These are phyloP conservation scores for Pichia gijzeniarum DNA, from an alignment of 805 yeast genomes.

Conservation along the genomic window DNA sequence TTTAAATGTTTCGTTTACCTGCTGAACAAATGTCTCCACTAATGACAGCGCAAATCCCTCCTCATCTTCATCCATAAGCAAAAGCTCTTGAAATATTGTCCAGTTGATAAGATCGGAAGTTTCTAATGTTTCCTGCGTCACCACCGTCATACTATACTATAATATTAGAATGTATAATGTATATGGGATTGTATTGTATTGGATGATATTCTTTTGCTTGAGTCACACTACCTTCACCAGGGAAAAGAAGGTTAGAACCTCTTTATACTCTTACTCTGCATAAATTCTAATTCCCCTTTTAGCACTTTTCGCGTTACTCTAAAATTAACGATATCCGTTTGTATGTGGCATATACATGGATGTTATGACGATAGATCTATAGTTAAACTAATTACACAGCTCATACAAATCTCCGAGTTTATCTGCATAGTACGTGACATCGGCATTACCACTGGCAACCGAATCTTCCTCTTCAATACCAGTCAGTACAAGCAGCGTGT, in stretches of 20 bases:
- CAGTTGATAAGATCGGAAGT: constrained; percentile 73
- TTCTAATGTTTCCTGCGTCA: constrained; percentile 29
- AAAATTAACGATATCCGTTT: too few species aligned
- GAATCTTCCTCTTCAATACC: constrained; percentile 81
- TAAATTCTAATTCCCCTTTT: not conserved
- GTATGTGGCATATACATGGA: too few species aligned
- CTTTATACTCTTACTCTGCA: not conserved
- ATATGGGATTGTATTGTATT: not conserved
- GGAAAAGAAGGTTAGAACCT: not conserved
- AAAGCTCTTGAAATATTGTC: constrained; percentile 79
- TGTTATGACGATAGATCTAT: too few species aligned
- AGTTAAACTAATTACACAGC: constrained; percentile 19
- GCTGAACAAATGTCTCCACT: constrained; percentile 81
- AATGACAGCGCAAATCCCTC: constrained; percentile 80
- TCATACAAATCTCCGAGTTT: constrained; percentile 75
- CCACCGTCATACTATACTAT: constrained; percentile 10
- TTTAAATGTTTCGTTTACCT: constrained; percentile 72
- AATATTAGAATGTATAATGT: not conserved
- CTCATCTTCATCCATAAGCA: constrained; percentile 95
- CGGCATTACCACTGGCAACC: constrained; percentile 37
- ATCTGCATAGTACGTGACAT: constrained; percentile 63
- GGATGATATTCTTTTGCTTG: not conserved
- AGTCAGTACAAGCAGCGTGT: constrained; percentile 79
- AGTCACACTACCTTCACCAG: too few species aligned
- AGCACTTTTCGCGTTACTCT: too few species aligned